These are phyloP conservation scores for Yarrowia osloensis DNA, from an alignment of 805 yeast genomes.

Conservation along the genomic window DNA sequence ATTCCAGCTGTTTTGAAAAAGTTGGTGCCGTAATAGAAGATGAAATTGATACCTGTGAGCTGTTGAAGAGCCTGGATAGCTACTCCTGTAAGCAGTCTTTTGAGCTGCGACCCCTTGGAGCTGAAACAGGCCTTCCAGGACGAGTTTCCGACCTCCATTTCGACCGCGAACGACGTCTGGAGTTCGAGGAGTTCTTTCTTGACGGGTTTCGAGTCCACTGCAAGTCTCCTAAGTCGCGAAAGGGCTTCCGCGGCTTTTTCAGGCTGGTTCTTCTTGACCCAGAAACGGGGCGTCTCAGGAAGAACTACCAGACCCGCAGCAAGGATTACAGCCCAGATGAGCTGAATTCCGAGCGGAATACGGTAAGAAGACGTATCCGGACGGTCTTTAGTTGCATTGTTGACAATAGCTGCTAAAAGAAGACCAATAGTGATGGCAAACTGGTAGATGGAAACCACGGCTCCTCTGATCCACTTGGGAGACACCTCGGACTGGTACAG, in stretches of 20 bases:
- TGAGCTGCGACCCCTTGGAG: conserved; percentile 47
- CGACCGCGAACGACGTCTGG: conserved; percentile 53
- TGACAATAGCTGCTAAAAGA: conserved; percentile 47
- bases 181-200: conserved; percentile 50
- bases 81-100: conserved; percentile 50
- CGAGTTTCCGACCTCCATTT: conserved; percentile 56
- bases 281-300: conserved; percentile 81
- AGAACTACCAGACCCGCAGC: conserved; percentile 67
- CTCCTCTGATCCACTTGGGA: conserved; percentile 76
- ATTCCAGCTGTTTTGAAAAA: conserved; percentile 73
- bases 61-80: conserved; percentile 69
- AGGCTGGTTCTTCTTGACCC: conserved; percentile 64
- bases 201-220: conserved; percentile 48
- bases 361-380: conserved; percentile 44
- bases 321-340: conserved; percentile 82
- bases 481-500: conserved; percentile 75
- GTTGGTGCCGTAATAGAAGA: conserved; percentile 83
- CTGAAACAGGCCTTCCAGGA: conserved; percentile 56
- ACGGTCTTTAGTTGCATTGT: conserved; percentile 36
- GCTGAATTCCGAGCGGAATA: conserved; percentile 47
- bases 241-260: conserved; percentile 67
- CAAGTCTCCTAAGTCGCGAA: conserved; percentile 65
- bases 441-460: conserved; percentile 74
- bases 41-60: conserved; percentile 84
- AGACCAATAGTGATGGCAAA: conserved; percentile 73